These are phyloP conservation scores for Herpetospermum pedunculosum DNA, from an alignment of 306 rosid species.

Conservation along the genomic window DNA sequence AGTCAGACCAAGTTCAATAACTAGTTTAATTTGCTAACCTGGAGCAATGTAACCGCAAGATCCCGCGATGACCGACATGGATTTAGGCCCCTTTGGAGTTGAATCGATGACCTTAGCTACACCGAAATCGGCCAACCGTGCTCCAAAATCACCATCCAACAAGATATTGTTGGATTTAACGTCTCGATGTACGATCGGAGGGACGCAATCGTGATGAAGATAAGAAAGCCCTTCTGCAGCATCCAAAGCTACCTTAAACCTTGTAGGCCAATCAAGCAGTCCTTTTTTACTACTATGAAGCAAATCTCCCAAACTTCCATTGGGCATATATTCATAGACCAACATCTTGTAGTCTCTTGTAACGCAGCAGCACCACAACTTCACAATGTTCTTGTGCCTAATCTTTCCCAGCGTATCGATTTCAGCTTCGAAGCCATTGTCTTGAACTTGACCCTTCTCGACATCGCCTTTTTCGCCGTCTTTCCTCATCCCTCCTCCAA, in stretches of 20 bases:
- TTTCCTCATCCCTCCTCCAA: slow-evolving; percentile 29
- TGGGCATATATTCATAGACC: slow-evolving; percentile 71
- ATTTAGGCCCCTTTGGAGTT: slow-evolving; percentile 38
- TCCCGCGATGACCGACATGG: slow-evolving; percentile 82
- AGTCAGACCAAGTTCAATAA: background rate
- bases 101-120: slow-evolving; percentile 74
- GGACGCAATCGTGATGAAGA: slow-evolving; percentile 87
- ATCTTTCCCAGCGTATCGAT: slow-evolving; percentile 75
- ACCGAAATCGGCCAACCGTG: slow-evolving; percentile 87
- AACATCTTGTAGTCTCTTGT: slow-evolving; percentile 64
- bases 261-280: slow-evolving; percentile 77
- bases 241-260: slow-evolving; percentile 77
- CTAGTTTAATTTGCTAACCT: slow-evolving; percentile 26
- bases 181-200: slow-evolving; percentile 70
- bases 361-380: slow-evolving; percentile 72
- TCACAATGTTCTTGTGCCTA: slow-evolving; percentile 75
- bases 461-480: slow-evolving; percentile 14
- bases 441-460: slow-evolving; percentile 28
- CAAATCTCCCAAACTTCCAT: slow-evolving; percentile 77
- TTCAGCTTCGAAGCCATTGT: slow-evolving; percentile 46
- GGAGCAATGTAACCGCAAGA: slow-evolving; percentile 96
- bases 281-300: slow-evolving; percentile 56
- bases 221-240: slow-evolving; percentile 77
- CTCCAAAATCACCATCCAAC: slow-evolving; percentile 68
- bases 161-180: slow-evolving; percentile 84